These are phyloP conservation scores for Onygenales sp. DNA, from an alignment of 2,329 filamentous ascomycete genomes.

Conservation along the genomic window DNA sequence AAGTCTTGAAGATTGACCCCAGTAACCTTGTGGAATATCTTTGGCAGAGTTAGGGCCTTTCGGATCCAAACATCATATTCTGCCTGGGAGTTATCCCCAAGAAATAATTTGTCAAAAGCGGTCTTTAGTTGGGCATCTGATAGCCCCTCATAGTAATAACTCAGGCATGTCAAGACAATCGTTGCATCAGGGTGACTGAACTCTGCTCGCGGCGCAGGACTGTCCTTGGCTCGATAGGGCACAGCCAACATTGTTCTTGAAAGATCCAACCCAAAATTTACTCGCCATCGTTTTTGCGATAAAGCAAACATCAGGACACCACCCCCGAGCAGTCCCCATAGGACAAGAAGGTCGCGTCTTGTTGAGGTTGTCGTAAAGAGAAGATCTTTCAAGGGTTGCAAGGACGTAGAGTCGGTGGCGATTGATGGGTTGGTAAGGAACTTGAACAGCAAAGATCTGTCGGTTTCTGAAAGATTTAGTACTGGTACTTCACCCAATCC, in stretches of 20 bases:
- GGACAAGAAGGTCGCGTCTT: slow-evolving; percentile 17
- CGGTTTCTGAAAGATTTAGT: slow-evolving; percentile 20
- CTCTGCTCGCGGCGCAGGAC: slow-evolving; percentile 45
- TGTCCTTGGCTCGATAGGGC: slow-evolving; percentile 52
- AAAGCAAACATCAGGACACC: slow-evolving; percentile 48
- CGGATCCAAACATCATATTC: slow-evolving; percentile 36
- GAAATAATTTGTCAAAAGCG: slow-evolving; percentile 38
- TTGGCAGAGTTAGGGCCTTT: slow-evolving; percentile 23
- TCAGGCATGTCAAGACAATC: slow-evolving; percentile 46
- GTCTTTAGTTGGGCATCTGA: slow-evolving; percentile 39
- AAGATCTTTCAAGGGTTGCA: slow-evolving; percentile 39
- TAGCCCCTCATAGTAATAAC: slow-evolving; percentile 50
- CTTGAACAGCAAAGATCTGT: slow-evolving; percentile 24
- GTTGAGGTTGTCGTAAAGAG: slow-evolving; percentile 28
- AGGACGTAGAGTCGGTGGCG: slow-evolving; percentile 18
- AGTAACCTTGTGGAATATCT: slow-evolving; percentile 30
- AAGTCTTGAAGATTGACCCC: slow-evolving; percentile 52
- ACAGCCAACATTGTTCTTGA: slow-evolving; percentile 49
- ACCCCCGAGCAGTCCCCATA: slow-evolving; percentile 43
- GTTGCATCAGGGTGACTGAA: slow-evolving; percentile 54
- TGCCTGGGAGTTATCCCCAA: slow-evolving; percentile 41
- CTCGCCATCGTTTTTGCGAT: slow-evolving; percentile 51
- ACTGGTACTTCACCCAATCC: slow-evolving; percentile 41
- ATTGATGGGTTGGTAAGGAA: slow-evolving; percentile 39
- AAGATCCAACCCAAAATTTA: slow-evolving; percentile 52